Percentiles rank a stretch among this genome's conserved stretches.
Conservation (phyloP, 2,329 filamentous ascomycete species). For the Venturia effusa region DNA sequence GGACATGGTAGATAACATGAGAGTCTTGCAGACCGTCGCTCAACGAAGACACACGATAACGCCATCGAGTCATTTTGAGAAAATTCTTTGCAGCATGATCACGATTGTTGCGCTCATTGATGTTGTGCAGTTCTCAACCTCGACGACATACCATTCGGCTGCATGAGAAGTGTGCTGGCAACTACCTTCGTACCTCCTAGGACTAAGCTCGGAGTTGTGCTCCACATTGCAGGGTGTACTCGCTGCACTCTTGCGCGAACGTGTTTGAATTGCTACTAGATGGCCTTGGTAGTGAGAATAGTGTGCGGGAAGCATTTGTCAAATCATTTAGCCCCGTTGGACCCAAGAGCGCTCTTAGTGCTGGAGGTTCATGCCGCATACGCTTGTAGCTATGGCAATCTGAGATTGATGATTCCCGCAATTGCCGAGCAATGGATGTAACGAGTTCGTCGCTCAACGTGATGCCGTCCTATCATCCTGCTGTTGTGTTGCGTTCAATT, state of each 20-base stretch:
- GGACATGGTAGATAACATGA: background rate
- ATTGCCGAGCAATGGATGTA: background rate
- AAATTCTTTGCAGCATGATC: background rate
- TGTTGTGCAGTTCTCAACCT: background rate
- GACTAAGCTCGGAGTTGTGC: background rate
- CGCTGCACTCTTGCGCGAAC: background rate
- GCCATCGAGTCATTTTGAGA: background rate
- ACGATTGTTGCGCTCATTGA: background rate
- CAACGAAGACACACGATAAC: background rate
- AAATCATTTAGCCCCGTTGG: background rate
- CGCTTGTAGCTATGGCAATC: background rate
- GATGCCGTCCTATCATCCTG: background rate
- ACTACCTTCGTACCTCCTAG: too few relatives aligned
- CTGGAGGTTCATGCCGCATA: background rate
- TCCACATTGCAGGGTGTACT: background rate
- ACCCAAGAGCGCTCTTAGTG: background rate
- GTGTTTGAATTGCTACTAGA: background rate
- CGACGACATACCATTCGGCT: background rate
- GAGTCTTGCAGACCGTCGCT: background rate
- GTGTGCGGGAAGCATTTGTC: conserved; percentile 1
- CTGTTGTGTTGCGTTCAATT: background rate
- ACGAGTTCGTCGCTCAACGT: background rate
- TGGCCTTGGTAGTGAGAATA: background rate
- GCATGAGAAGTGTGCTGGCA: background rate
- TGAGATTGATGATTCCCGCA: background rate